Evolutionary conservation across 108 stramenopile species (phyloP), one percentile per base, ranked within the genome.

Genomic region (Mediolabrus comicus): DNA sequence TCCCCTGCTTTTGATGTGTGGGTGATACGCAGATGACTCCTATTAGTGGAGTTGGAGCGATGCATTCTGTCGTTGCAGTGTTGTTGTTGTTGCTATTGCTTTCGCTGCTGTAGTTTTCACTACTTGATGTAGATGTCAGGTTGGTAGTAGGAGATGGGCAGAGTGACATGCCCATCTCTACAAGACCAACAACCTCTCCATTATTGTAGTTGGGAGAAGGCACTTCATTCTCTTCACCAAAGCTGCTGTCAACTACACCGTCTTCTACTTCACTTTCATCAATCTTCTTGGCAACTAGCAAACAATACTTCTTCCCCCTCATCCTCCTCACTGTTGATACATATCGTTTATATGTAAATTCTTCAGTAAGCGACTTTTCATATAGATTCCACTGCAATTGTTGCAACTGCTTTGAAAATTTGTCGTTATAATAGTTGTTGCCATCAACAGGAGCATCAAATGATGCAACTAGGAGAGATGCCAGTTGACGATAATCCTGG

Each of bases 231-330:
- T 34, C 30, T 34, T 34, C 36, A 39, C 30, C 53, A n/a, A n/a
- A 30, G 0, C 16, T 35, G 60, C 31, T 32, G 38, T 6, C 31
- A n/a, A n/a, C n/a, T n/a, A n/a, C 29, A 10, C 13, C 24, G 22
- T 60, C 67, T 14, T 66, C 33, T n/a, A n/a, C 41, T 17, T 16
- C 2, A 39, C 62, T 51, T 19, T 28, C 27, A 14, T 1, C 52
- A 41, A 25, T 36, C 65, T 74, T 61, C 32, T 84, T 84, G 17
- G 76, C 83, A 63, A 84, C 57, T 6, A 84, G 64, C 32, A 84
- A 16, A 53, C 69, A 75, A 59, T 84, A 81, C 71, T 84, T 84
- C 43, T 84, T 84, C 33, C 83, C 83, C 41, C 59, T 28, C 83
- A 84, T 81, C 66, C 54, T 71, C 41, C 75, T 76, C 7, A 61